These are phyloP conservation scores for Penicillium riverlandense DNA, from an alignment of 495 filamentous ascomycete species.

Conservation along the genomic window DNA sequence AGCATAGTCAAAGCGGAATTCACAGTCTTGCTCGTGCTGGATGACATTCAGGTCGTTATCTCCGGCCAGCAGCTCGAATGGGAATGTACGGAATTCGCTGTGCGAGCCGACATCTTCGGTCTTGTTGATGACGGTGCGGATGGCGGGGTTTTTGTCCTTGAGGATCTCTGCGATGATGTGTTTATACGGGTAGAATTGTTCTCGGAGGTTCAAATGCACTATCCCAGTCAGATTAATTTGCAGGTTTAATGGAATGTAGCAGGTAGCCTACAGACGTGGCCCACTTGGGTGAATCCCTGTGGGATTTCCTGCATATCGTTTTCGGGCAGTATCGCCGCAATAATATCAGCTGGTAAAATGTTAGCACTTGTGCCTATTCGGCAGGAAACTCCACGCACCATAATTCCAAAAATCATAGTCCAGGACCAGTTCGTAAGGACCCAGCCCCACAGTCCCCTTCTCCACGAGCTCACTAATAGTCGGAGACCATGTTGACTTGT, in stretches of 20 bases:
- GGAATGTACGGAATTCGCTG: slow-evolving; percentile 86
- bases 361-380: not conserved
- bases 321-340: slow-evolving; percentile 66
- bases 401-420: slow-evolving; percentile 84
- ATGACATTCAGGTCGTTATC: slow-evolving; percentile 72
- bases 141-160: slow-evolving; percentile 73
- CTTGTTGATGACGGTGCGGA: slow-evolving; percentile 94
- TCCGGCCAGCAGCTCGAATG: slow-evolving; percentile 85
- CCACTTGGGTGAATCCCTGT: slow-evolving; percentile 76
- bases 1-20: slow-evolving; percentile 46
- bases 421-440: slow-evolving; percentile 67
- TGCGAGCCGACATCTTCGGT: slow-evolving; percentile 76
- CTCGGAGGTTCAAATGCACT: slow-evolving; percentile 86
- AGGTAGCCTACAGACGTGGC: slow-evolving; percentile 66
- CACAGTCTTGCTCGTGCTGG: slow-evolving; percentile 47
- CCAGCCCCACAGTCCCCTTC: slow-evolving; percentile 55
- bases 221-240: not conserved
- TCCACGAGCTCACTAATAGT: slow-evolving; percentile 61
- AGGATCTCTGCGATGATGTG: slow-evolving; percentile 74
- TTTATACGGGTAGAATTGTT: slow-evolving; percentile 74
- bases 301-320: slow-evolving; percentile 68
- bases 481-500: slow-evolving; percentile 65
- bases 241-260: not conserved
- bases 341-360: slow-evolving; percentile 61
- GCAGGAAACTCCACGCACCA: slow-evolving; percentile 38